These are phyloP conservation scores for Starmerella apis DNA, from an alignment of 805 yeast species.

Conservation along the genomic window DNA sequence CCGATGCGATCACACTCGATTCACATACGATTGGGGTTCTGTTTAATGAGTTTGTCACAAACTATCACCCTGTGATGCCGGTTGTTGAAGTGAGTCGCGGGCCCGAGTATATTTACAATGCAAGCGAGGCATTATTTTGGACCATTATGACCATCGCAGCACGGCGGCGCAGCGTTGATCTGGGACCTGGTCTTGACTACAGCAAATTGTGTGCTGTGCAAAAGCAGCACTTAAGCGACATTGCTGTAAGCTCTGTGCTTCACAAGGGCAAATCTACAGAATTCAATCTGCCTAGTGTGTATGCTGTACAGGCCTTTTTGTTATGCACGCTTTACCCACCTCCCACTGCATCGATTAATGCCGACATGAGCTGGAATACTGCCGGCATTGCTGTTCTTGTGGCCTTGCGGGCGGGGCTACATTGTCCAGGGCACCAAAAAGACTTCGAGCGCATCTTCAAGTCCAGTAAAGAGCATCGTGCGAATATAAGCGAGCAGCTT, in stretches of 20 bases:
- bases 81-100: slow-evolving; percentile 74
- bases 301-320: slow-evolving; percentile 85
- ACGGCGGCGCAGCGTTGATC: slow-evolving; percentile 43
- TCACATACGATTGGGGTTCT: slow-evolving; percentile 52
- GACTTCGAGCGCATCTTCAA: slow-evolving; percentile 41
- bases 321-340: slow-evolving; percentile 94
- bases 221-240: slow-evolving; percentile 70
- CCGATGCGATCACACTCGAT: slow-evolving; percentile 57
- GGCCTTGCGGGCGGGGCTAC: slow-evolving; percentile 84
- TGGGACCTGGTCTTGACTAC: slow-evolving; percentile 36
- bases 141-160: slow-evolving; percentile 77
- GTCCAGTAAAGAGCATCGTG: slow-evolving; percentile 29
- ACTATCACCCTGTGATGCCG: slow-evolving; percentile 79
- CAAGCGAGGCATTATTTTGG: slow-evolving; percentile 90
- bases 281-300: slow-evolving; percentile 80
- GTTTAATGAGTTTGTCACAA: slow-evolving; percentile 57
- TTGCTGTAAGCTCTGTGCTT: slow-evolving; percentile 85
- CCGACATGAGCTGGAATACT: slow-evolving; percentile 93
- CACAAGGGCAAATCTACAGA: slow-evolving; percentile 28
- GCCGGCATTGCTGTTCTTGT: slow-evolving; percentile 87
- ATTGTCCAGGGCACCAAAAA: slow-evolving; percentile 57
- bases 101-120: slow-evolving; percentile 64
- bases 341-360: slow-evolving; percentile 81
- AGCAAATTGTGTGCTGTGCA: slow-evolving; percentile 56
- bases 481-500: slow-evolving; percentile 51